Evolutionary conservation across 306 rosid species (phyloP).

Genomic region (Medicago arabica): DNA sequence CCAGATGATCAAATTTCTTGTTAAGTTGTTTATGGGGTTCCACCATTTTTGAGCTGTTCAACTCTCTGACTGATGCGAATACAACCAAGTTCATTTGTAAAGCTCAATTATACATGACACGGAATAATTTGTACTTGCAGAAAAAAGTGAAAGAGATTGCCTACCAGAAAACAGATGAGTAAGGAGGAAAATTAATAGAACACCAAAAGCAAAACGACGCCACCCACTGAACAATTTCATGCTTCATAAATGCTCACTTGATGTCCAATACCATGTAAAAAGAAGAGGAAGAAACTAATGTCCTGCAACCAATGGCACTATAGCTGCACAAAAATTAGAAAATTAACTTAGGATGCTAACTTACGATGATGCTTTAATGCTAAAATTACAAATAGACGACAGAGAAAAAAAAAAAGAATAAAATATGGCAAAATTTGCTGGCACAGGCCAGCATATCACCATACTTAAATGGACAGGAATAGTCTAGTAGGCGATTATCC

Average conservation of each 20-base stretch:
- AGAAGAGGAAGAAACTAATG: constrained; percentile 22
- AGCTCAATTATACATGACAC: constrained; percentile 10
- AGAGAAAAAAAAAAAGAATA: neutral
- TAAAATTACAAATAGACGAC: constrained; percentile 8
- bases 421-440: constrained; percentile 20
- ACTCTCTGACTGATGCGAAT: constrained; percentile 60
- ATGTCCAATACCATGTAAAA: constrained; percentile 30
- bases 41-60: constrained; percentile 55
- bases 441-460: constrained; percentile 8
- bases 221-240: constrained; percentile 73
- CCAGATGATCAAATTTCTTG: constrained; percentile 76
- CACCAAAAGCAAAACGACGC: constrained; percentile 63
- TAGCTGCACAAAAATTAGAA: constrained; percentile 34
- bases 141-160: constrained; percentile 19
- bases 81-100: constrained; percentile 15
- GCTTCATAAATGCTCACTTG: constrained; percentile 31
- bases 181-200: constrained; percentile 74
- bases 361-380: constrained; percentile 25
- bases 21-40: constrained; percentile 52
- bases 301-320: constrained; percentile 25
- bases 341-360: constrained; percentile 31
- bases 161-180: constrained; percentile 69
- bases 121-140: constrained; percentile 8
- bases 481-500: neutral
- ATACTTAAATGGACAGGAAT: constrained; percentile 11